These are phyloP conservation scores for Bocquillonia castaneifolia DNA, from an alignment of 441 rosid genomes.

Conservation along the genomic window DNA sequence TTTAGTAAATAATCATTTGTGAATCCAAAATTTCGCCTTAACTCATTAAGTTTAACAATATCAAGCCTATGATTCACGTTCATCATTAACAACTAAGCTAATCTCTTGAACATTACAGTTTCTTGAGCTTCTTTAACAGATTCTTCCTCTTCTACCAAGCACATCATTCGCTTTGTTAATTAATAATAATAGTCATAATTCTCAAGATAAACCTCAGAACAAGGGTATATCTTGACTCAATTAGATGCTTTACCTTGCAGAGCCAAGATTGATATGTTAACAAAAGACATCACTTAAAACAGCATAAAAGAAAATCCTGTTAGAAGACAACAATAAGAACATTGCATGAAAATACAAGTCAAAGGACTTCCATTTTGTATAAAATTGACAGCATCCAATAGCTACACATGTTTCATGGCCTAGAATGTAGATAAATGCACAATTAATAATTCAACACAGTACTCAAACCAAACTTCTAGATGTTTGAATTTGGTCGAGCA, in stretches of 20 bases:
- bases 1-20: conserved; percentile 75
- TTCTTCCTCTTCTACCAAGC: conserved; percentile 78
- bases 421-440: no score
- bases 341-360: no score
- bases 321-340: no score
- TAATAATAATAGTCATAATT: conserved; percentile 60
- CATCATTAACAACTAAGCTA: conserved; percentile 80
- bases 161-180: conserved; percentile 68
- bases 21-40: conserved; percentile 72
- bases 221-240: conserved; percentile 89
- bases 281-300: no score
- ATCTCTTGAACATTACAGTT: conserved; percentile 42
- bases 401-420: no score
- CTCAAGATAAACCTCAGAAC: conserved; percentile 57
- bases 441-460: no score
- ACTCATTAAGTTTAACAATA: conserved; percentile 64
- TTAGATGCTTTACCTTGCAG: conserved; percentile 87
- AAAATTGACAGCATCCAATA: no score
- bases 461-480: no score
- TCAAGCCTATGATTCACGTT: conserved; percentile 66
- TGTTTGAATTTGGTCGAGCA: no score
- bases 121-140: conserved; percentile 62
- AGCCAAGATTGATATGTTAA: no score
- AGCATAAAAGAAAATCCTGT: no score
- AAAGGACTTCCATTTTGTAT: no score